Evolutionary conservation across 305 asterid species (phyloP), one percentile per base, ranked within the genome.

Genomic region (Fraxinus angustifolia): DNA sequence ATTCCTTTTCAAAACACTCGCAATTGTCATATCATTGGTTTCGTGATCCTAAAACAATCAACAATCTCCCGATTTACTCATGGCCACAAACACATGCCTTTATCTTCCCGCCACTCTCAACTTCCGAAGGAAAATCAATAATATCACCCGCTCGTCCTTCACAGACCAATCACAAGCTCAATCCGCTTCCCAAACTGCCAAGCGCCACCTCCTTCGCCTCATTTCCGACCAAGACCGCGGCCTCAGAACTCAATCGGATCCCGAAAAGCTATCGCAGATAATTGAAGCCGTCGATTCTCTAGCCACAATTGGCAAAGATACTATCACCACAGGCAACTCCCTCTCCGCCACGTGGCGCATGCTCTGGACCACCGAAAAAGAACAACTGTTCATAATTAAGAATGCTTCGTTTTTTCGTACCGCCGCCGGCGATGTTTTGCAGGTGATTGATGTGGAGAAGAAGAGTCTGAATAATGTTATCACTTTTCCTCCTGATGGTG

Each of bases 351-450:
- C 97, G 86, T 93, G 98, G 97, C 89, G 97, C 73, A 6, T 94
- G 93, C 91, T 94, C 12, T 94, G 98, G 98, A 94, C 98, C 77
- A 94, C 98, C 1, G 98, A 94, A 96, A 94, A 94, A 88, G 98
- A 93, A 10, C 98, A 94, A 81, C 96, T 94, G 30, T 94, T 88
- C 83, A 93, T 93, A 42, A 80, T 92, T 0, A 90, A 92, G 78
- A 90, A 92, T 31, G 95, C 98, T 0, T 17, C 86, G 48, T 0
- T 93, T 74, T 92, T 93, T 14, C 97, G 98, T 21, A 94, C 95
- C 8, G 73, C 86, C 76, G 92, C 97, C 28, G 98, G 97, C 4
- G 98, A 94, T 76, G 95, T 93, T 23, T 78, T 92, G 85, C 97
- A 94, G 88, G 98, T 92, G 56, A 94, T 94, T 65, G 93, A 94